Base-by-base conservation (phyloP, 192 early-diverging fungal species). In the Spinellus fusiger region DNA sequence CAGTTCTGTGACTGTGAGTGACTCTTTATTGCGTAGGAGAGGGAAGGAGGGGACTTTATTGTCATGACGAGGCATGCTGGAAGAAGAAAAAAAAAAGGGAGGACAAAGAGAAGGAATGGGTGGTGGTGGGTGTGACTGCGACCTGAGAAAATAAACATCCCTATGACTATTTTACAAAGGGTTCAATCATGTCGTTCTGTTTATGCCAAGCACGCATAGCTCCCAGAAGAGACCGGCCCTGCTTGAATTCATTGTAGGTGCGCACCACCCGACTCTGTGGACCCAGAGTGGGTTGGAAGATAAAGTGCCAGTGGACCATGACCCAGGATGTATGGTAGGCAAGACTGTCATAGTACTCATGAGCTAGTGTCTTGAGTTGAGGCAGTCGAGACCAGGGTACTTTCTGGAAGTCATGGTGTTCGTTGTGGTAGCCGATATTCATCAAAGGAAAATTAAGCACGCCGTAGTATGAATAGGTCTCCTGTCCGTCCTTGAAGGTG, bases 391-490 rank as follows among this genome's bases (percentile, higher is more conserved):
- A 85, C 89, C 94, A 94, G 29, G 94, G 88, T 65, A 74, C 59
- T 59, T 66, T 87, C 65, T 86, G 86, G 79, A 96, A 96, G 74
- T 98, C 95, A 77, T 98, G 94, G 83, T 98, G 95, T 80, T 98
- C 95, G 72, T 93, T 96, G 78, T 98, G 95, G 73, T 92, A 93
- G 37, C 95, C 95, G 63, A 96, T 90, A 84, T 98, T 98, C 78
- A 94, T 86, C 70, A 88, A 90, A 37, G 91, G 79, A 47, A 73
- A 70, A 81, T 98, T 98, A 47, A 93, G 75, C 54, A 80, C 76
- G 23, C 94, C 94, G 61, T 98, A 98, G 87, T 98, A 98, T 61
- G 90, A 93, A 78, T 98, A 98, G 1, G 94, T 98, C 68, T 98
- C 94, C 67, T 93, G 88, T 9, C 92, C 94, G 61, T 93, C 85